Conservation (phyloP, 352 stramenopile genomes). For the Globisporangium spiculum region DNA sequence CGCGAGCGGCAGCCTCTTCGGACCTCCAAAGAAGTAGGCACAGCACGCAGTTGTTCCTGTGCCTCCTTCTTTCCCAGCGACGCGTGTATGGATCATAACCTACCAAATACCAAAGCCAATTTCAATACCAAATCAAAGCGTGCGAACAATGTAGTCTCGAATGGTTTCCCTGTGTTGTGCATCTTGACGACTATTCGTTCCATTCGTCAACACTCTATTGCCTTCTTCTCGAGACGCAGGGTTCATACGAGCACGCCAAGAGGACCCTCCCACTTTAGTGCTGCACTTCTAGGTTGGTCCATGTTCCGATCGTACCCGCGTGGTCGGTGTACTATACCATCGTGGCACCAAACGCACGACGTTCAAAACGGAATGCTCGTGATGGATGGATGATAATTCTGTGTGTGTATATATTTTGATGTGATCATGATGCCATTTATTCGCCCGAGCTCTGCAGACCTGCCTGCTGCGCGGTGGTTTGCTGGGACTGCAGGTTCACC, state of each 20-base stretch:
- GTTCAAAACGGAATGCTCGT: neutral
- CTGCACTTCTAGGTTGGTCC: too few relatives aligned
- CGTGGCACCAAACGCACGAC: neutral
- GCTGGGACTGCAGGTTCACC: constrained; percentile 52
- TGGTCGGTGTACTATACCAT: neutral
- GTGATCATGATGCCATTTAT: constrained; percentile 20
- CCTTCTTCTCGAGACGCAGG: too few relatives aligned
- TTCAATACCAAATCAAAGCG: too few relatives aligned
- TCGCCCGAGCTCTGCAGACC: constrained; percentile 75
- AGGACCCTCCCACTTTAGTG: too few relatives aligned
- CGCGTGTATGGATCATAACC: neutral
- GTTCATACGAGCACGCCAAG: too few relatives aligned
- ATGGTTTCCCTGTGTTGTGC: too few relatives aligned
- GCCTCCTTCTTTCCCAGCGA: neutral
- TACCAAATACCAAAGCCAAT: neutral
- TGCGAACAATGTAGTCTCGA: too few relatives aligned
- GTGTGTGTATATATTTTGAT: constrained; percentile 9
- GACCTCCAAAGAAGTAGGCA: constrained; percentile 19
- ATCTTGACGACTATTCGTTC: too few relatives aligned
- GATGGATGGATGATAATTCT: neutral
- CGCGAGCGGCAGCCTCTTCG: constrained; percentile 65
- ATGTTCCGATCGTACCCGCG: too few relatives aligned
- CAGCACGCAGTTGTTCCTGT: neutral
- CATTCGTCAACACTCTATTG: too few relatives aligned
- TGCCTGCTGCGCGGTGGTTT: constrained; percentile 54